These are phyloP conservation scores for Suillus luteus DNA, from an alignment of 768 basidiomycete species.

Conservation along the genomic window DNA sequence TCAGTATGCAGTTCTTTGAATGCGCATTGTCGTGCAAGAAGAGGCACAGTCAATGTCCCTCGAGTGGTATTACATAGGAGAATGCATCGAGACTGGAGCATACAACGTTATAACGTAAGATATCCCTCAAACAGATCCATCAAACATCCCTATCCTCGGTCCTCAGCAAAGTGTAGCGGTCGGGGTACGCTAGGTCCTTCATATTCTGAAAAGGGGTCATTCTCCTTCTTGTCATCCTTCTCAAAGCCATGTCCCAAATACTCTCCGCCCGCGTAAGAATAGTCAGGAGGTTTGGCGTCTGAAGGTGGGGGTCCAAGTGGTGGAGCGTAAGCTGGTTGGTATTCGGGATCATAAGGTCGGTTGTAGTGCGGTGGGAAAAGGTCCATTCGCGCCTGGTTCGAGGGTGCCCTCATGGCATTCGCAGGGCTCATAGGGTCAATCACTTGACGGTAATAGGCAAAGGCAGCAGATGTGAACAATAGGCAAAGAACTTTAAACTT, in stretches of 20 bases:
- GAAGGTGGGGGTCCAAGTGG: conserved; percentile 53
- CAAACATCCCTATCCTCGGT: conserved; percentile 48
- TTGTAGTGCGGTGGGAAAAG: conserved; percentile 56
- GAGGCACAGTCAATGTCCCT: background rate
- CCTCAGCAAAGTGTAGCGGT: conserved; percentile 40
- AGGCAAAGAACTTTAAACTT: conserved; percentile 48
- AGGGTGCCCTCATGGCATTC: conserved; percentile 50
- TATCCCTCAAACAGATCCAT: conserved; percentile 2
- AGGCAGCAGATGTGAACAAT: conserved; percentile 67
- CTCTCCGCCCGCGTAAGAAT: conserved; percentile 39
- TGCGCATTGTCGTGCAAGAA: background rate
- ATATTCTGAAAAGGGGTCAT: conserved; percentile 61
- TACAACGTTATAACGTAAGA: background rate
- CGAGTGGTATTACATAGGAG: background rate
- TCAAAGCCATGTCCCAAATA: conserved; percentile 31
- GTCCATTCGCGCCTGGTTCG: conserved; percentile 37
- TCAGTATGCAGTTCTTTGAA: conserved; percentile 10
- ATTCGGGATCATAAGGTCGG: conserved; percentile 50
- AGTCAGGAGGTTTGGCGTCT: conserved; percentile 52
- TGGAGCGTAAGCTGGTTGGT: conserved; percentile 44
- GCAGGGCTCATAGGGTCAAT: conserved; percentile 64
- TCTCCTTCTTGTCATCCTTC: conserved; percentile 37
- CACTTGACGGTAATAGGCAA: conserved; percentile 74
- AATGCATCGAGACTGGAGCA: background rate
- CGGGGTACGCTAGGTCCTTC: conserved; percentile 38